Evolutionary conservation across 352 stramenopile genomes (phyloP).

Genomic region (Blastocystis sp.): DNA sequence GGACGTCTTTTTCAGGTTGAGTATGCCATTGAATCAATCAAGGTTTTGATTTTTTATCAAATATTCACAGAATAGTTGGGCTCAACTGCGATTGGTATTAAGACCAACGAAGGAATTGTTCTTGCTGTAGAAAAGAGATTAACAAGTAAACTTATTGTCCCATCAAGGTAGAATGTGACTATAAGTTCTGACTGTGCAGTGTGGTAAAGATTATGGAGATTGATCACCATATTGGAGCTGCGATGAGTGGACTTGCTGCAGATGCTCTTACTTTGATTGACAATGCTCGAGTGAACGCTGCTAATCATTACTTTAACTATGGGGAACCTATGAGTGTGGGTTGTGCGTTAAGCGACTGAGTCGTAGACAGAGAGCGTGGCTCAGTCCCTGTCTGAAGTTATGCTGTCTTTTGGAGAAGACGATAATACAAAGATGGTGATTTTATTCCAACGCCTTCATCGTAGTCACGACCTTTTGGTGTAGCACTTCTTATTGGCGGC

Average conservation of each 20-base stretch:
- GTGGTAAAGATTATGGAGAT: constrained; percentile 99
- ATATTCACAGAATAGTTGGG: constrained; percentile 74
- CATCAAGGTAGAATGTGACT: constrained; percentile 70
- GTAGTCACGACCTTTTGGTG: constrained; percentile 88
- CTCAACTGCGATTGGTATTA: constrained; percentile 92
- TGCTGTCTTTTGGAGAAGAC: constrained; percentile 86
- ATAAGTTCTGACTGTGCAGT: constrained; percentile 68
- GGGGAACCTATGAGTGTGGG: constrained; percentile 90
- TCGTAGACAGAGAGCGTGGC: constrained; percentile 81
- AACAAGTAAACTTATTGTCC: constrained; percentile 88
- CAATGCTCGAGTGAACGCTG: constrained; percentile 94
- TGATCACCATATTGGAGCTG: constrained; percentile 90
- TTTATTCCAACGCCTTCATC: constrained; percentile 19
- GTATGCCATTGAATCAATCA: constrained; percentile 96
- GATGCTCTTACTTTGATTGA: constrained; percentile 96
- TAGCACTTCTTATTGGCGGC: constrained; percentile 92
- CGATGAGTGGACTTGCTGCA: constrained; percentile 95
- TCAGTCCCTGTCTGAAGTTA: constrained; percentile 94
- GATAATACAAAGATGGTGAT: constrained; percentile 81
- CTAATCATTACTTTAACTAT: constrained; percentile 92
- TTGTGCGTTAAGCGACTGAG: not conserved
- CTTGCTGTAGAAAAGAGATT: constrained; percentile 97
- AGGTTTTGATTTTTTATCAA: constrained; percentile 68
- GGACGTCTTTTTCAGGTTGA: constrained; percentile 96
- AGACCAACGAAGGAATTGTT: constrained; percentile 92